Conservation (phyloP, 1,139 yeast species). For the Pichia kudriavzevii region DNA sequence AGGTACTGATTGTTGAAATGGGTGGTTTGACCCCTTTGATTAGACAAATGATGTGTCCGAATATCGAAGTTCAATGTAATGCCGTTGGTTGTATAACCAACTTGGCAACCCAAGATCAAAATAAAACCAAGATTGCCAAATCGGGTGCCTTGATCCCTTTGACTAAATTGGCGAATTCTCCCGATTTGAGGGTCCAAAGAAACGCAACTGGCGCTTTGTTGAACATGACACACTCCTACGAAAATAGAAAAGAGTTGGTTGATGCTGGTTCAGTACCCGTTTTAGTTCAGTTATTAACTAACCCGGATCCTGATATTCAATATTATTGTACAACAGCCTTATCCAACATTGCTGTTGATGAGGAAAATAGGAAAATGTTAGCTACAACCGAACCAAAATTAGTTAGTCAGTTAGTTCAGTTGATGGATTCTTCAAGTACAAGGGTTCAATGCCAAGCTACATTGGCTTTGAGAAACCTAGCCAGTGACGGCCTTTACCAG, state of each 20-base stretch:
- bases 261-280: slow-evolving; percentile 99
- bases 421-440: slow-evolving; percentile 87
- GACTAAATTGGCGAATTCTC: slow-evolving; percentile 87
- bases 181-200: slow-evolving; percentile 93
- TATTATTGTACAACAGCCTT: slow-evolving; percentile 97
- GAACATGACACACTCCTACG: slow-evolving; percentile 97
- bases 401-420: slow-evolving; percentile 75
- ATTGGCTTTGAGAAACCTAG: slow-evolving; percentile 86
- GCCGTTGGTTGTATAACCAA: slow-evolving; percentile 99
- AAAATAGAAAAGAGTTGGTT: slow-evolving; percentile 91
- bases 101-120: slow-evolving; percentile 97
- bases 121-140: slow-evolving; percentile 89
- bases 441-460: slow-evolving; percentile 99
- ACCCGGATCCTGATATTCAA: slow-evolving; percentile 93
- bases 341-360: slow-evolving; percentile 95
- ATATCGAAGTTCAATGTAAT: slow-evolving; percentile 96
- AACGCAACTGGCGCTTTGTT: slow-evolving; percentile 97
- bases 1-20: slow-evolving; percentile 90
- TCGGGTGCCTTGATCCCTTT: slow-evolving; percentile 95
- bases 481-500: slow-evolving; percentile 89
- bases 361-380: slow-evolving; percentile 76
- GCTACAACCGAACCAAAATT: slow-evolving; percentile 92
- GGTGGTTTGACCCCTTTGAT: slow-evolving; percentile 95
- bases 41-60: slow-evolving; percentile 94
- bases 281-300: slow-evolving; percentile 77